These are phyloP conservation scores for Aspergillus sp. DNA, from an alignment of 2,329 filamentous ascomycete genomes.

Conservation along the genomic window DNA sequence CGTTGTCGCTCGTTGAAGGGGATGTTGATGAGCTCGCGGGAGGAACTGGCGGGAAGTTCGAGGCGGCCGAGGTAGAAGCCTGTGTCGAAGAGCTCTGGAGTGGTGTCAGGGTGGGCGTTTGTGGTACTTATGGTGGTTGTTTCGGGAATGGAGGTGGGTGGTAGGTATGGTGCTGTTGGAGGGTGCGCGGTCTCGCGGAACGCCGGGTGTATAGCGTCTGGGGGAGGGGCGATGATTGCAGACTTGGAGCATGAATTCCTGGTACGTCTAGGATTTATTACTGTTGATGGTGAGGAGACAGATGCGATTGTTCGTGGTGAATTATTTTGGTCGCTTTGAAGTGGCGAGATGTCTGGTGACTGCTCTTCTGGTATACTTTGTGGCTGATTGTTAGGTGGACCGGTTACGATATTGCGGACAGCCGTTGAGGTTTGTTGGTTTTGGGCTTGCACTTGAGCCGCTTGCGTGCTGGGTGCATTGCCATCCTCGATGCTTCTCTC, in stretches of 20 bases:
- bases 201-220: conserved; percentile 1
- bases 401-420: neutral
- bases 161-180: neutral
- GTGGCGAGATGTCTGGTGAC: neutral
- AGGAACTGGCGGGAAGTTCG: conserved; percentile 24
- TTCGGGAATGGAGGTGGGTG: neutral
- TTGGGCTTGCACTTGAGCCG: neutral
- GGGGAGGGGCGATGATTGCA: neutral
- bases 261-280: neutral
- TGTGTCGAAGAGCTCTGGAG: conserved; percentile 30
- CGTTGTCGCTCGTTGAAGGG: conserved; percentile 15
- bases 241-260: neutral
- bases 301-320: neutral
- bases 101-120: neutral
- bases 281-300: neutral
- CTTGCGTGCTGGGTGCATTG: neutral
- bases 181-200: neutral
- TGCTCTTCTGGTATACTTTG: neutral
- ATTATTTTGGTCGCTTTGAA: neutral
- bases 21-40: conserved; percentile 32
- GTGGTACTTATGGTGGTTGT: neutral
- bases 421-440: neutral
- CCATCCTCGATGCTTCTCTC: neutral
- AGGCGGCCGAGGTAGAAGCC: conserved; percentile 26
- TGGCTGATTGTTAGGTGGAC: neutral